A percentile compares a stretch with the other conserved stretches of the same genome.
These are phyloP conservation scores for Metahyphopichia silvanorum DNA, from an alignment of 805 yeast species.

Conservation along the genomic window DNA sequence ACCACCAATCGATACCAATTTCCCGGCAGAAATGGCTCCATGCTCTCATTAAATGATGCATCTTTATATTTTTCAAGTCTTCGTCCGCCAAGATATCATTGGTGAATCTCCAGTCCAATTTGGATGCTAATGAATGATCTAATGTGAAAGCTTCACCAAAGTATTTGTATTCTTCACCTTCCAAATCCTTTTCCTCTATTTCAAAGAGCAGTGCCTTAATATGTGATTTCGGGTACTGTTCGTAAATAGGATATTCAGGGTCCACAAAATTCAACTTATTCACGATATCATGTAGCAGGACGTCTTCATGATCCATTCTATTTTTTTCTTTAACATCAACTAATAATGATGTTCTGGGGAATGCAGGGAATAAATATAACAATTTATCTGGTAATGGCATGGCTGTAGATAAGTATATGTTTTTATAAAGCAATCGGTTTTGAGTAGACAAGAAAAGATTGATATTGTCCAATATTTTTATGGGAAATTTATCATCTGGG, in stretches of 20 bases:
- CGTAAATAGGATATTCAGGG: too few species aligned
- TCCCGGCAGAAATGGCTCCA: constrained; percentile 3
- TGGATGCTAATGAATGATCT: neutral
- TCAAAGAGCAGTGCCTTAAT: neutral
- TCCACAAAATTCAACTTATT: neutral
- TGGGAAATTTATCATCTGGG: neutral
- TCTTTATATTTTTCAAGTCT: constrained; percentile 3
- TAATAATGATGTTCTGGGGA: neutral
- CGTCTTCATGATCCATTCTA: neutral
- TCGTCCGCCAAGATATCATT: neutral
- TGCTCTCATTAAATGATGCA: constrained; percentile 2
- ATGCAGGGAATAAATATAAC: constrained; percentile 2
- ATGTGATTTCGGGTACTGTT: neutral
- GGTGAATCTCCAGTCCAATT: constrained; percentile 3
- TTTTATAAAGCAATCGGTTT: constrained; percentile 1
- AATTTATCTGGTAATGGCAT: constrained; percentile 1
- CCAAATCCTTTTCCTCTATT: neutral
- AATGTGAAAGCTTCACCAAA: constrained; percentile 3
- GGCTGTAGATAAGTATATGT: neutral
- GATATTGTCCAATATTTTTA: neutral
- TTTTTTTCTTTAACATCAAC: neutral
- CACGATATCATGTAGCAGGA: neutral
- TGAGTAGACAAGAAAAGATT: neutral
- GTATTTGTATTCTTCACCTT: neutral
- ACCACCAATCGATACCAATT: constrained; percentile 1